phyloP scores from a whole-genome alignment of 129 eudicot genomes.

The Heracleum sosnowskyi region DNA sequence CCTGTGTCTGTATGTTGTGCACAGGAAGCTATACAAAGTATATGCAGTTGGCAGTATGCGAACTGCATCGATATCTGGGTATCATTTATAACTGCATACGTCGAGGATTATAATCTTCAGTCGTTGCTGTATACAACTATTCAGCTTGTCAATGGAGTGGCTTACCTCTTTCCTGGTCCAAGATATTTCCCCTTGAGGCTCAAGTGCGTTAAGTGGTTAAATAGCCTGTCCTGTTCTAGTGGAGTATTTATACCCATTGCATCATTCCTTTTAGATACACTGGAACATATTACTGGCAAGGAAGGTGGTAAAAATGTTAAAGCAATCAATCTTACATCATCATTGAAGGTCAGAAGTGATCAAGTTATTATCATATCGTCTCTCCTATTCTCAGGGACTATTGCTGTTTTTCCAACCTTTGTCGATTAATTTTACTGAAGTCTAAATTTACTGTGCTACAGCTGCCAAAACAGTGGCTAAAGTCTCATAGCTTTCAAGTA shows the following conservation, averaged over 20 bases:
- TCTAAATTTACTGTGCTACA: slow-evolving; percentile 25
- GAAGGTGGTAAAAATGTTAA: slow-evolving; percentile 51
- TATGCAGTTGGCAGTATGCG: slow-evolving; percentile 81
- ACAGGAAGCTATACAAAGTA: slow-evolving; percentile 72
- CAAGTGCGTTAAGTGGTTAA: slow-evolving; percentile 79
- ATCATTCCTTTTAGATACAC: slow-evolving; percentile 57
- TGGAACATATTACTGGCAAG: slow-evolving; percentile 62
- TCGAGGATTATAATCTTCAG: slow-evolving; percentile 52
- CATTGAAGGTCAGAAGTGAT: slow-evolving; percentile 57
- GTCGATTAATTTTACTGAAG: neutral
- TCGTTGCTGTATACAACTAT: slow-evolving; percentile 33
- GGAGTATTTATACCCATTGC: slow-evolving; percentile 71
- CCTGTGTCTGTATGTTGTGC: neutral
- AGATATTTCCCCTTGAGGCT: slow-evolving; percentile 66
- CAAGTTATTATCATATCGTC: neutral
- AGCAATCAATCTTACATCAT: slow-evolving; percentile 30
- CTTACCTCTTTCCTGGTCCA: slow-evolving; percentile 61
- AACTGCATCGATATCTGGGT: slow-evolving; percentile 90
- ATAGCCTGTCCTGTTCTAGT: slow-evolving; percentile 63
- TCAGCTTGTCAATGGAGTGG: slow-evolving; percentile 74
- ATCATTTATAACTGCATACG: slow-evolving; percentile 44
- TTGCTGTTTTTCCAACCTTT: neutral
- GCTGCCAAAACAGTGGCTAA: slow-evolving; percentile 86
- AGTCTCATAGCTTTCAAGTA: slow-evolving; percentile 54
- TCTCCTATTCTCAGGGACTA: neutral